Evolutionary conservation across 2,329 filamentous ascomycete species (phyloP), one percentile per base, ranked within the genome.

Genomic region (Ophiobolus disseminans): DNA sequence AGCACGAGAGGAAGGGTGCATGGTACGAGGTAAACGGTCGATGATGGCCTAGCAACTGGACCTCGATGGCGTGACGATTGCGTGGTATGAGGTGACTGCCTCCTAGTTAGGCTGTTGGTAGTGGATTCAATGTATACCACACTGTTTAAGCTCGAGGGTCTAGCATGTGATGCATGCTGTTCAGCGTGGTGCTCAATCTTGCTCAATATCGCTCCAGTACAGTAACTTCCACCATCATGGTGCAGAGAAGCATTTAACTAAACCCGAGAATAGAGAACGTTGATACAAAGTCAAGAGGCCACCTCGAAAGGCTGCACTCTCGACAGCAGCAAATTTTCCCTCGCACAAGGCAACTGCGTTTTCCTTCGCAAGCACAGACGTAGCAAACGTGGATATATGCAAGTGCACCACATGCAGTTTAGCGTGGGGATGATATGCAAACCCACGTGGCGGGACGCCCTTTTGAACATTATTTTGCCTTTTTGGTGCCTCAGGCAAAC

Each of bases 11-110:
- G 23, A 26, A 7, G 6, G 23, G 11, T 11, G 23, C n/a, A n/a
- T n/a, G n/a, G n/a, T n/a, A 26, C 23, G 23, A 26, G 6, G 11
- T 26, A 11, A 26, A 26, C 20, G 19, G 35, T 14, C 16, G 39
- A 16, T 31, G 28, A 26, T 9, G 10, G 25, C 32, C 17, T 25
- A 21, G n/a, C 13, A 17, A 21, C 17, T n/a, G 28, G 26, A 8
- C 9, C 11, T 40, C 26, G 43, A 46, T 46, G 43, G 35, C 35
- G 43, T 46, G 43, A 46, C 22, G 28, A 34, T 34, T 17, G 37
- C 36, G 26, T 25, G 11, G 26, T 14, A 35, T 40, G 43, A 35
- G 35, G 36, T 35, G 26, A 10, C n/a, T 13, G 10, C 23, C 16
- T 5, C n/a, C 4, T n/a, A n/a, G n/a, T n/a, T n/a, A 16, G 13